Conservation (phyloP, 2,329 filamentous ascomycete genomes). For the Nemania bipapillata region DNA sequence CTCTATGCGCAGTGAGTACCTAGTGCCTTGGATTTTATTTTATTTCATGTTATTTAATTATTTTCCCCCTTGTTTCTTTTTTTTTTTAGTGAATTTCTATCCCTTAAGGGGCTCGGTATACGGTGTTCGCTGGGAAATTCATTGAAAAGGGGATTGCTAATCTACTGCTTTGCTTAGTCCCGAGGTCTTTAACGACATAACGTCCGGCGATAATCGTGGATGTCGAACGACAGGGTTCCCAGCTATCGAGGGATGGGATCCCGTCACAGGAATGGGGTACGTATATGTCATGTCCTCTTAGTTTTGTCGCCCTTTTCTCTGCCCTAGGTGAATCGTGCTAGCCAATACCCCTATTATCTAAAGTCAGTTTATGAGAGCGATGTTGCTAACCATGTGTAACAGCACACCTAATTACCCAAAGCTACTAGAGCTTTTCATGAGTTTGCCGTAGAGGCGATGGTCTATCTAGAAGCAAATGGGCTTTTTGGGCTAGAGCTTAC, state of each 20-base stretch:
- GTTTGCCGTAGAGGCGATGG: constrained; percentile 41
- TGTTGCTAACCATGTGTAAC: constrained; percentile 28
- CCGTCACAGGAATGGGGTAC: constrained; percentile 53
- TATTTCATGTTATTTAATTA: too few relatives aligned
- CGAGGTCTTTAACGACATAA: constrained; percentile 55
- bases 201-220: constrained; percentile 53
- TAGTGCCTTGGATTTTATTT: too few relatives aligned
- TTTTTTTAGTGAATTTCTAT: too few relatives aligned
- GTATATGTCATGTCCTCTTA: constrained; percentile 7
- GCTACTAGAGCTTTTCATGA: constrained; percentile 51
- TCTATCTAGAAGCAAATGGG: not conserved
- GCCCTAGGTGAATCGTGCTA: too few relatives aligned
- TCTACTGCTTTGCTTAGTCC: constrained; percentile 33
- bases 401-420: constrained; percentile 52
- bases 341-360: not conserved
- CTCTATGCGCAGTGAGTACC: constrained; percentile 56
- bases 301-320: not conserved
- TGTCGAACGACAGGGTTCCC: constrained; percentile 57
- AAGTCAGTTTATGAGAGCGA: not conserved
- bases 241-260: constrained; percentile 56
- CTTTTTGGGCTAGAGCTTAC: not conserved
- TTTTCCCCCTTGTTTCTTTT: too few relatives aligned
- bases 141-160: not conserved
- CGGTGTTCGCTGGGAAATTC: not conserved
- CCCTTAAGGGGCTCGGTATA: too few relatives aligned